These are phyloP conservation scores for Nakazawaea siamensis DNA, from an alignment of 805 yeast species.

Conservation along the genomic window DNA sequence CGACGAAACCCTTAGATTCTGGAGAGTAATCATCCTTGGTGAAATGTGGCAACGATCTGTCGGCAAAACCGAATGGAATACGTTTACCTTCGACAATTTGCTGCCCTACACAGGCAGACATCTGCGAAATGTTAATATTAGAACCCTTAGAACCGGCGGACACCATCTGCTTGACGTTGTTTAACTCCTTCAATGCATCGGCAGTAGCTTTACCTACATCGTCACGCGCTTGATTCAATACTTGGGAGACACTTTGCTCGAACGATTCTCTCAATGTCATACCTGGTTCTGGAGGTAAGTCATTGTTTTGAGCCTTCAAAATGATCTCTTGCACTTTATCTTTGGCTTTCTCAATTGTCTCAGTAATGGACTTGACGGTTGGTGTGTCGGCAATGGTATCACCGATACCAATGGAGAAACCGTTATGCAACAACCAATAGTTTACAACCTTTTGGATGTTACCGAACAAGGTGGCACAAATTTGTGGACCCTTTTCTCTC, in stretches of 20 bases:
- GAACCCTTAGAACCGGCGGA: constrained; percentile 99
- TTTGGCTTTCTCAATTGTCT: constrained; percentile 89
- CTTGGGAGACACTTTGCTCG: constrained; percentile 94
- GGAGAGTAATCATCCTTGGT: constrained; percentile 98
- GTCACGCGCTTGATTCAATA: constrained; percentile 96
- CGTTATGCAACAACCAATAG: constrained; percentile 93
- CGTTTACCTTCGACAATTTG: constrained; percentile 99
- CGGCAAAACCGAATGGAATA: constrained; percentile 95
- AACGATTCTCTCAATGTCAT: constrained; percentile 98
- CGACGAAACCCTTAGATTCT: constrained; percentile 96
- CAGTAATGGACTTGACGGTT: constrained; percentile 90
- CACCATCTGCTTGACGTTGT: constrained; percentile 98
- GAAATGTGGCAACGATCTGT: constrained; percentile 94
- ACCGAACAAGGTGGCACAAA: constrained; percentile 86
- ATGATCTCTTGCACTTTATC: constrained; percentile 91
- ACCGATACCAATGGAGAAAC: constrained; percentile 99
- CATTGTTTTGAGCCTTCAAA: constrained; percentile 82
- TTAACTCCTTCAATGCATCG: constrained; percentile 85
- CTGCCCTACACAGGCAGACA: constrained; percentile 99
- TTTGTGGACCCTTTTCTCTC: constrained; percentile 92
- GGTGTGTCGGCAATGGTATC: constrained; percentile 98
- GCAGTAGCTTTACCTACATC: constrained; percentile 99
- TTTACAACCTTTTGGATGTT: constrained; percentile 92
- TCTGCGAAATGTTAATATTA: constrained; percentile 95
- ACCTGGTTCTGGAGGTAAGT: constrained; percentile 94